phyloP scores from a whole-genome alignment of 768 basidiomycete genomes.

The Holtermanniella nyarrowii region DNA sequence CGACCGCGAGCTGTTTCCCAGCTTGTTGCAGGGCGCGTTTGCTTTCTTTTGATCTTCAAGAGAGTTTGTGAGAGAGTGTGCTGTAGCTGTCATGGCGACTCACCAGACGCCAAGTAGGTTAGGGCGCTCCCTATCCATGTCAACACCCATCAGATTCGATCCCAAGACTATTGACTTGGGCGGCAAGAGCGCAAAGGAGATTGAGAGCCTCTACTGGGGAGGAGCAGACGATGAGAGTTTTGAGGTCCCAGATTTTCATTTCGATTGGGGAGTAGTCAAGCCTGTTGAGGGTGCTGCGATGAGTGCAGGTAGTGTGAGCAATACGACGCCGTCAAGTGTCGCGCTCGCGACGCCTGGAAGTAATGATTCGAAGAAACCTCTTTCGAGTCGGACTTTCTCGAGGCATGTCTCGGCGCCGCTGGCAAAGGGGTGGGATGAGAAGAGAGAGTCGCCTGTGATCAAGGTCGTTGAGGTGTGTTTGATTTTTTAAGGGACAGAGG shows the following conservation, averaged over 20 bases:
- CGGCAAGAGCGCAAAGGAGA: neutral
- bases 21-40: neutral
- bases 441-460: neutral
- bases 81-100: no score
- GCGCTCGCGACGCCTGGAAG: neutral
- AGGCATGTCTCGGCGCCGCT: neutral
- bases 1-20: no score
- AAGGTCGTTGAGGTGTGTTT: no score
- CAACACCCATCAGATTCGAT: neutral
- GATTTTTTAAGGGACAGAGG: no score
- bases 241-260: slow-evolving; percentile 32
- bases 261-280: slow-evolving; percentile 22
- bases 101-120: neutral
- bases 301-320: no score
- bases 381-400: neutral
- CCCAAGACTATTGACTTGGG: neutral
- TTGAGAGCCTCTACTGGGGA: slow-evolving; percentile 8
- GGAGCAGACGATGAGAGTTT: slow-evolving; percentile 22
- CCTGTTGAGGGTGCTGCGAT: slow-evolving; percentile 6
- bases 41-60: no score
- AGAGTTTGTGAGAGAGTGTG: no score
- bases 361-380: neutral
- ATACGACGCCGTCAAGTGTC: no score
- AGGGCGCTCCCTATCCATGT: neutral
- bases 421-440: neutral